Percentiles rank a stretch among this genome's conserved stretches.
These are phyloP conservation scores for Phytophthora palmivora DNA, from an alignment of 352 stramenopile genomes.

Conservation along the genomic window DNA sequence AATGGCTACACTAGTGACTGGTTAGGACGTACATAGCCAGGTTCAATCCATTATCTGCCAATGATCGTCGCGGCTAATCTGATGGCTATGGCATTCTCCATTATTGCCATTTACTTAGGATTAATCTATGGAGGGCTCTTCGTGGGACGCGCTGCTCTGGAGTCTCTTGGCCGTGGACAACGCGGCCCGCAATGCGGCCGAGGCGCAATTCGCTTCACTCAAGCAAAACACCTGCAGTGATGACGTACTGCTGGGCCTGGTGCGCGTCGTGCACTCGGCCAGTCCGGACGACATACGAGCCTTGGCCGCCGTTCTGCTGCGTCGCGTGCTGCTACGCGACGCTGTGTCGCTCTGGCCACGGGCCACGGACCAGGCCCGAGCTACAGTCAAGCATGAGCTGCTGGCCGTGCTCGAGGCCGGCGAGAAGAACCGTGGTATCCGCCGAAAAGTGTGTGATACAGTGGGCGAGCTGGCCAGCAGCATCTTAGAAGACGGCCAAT, in stretches of 20 bases:
- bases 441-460: slow-evolving; percentile 85
- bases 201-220: slow-evolving; percentile 66
- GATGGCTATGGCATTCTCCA: slow-evolving; percentile 3
- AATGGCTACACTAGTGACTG: too few species aligned
- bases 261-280: slow-evolving; percentile 64
- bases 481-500: slow-evolving; percentile 84
- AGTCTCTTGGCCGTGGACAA: slow-evolving; percentile 81
- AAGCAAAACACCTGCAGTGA: slow-evolving; percentile 62
- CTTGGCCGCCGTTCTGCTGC: slow-evolving; percentile 77
- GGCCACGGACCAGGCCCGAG: slow-evolving; percentile 52
- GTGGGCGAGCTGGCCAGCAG: slow-evolving; percentile 82
- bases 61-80: not conserved
- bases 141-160: slow-evolving; percentile 75
- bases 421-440: slow-evolving; percentile 79
- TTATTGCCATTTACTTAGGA: slow-evolving; percentile 9
- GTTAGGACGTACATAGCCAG: too few species aligned
- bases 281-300: slow-evolving; percentile 73
- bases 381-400: slow-evolving; percentile 65
- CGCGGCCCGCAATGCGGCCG: slow-evolving; percentile 66
- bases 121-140: slow-evolving; percentile 21
- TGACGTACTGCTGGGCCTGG: slow-evolving; percentile 60
- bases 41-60: too few species aligned
- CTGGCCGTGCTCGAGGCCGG: slow-evolving; percentile 61
- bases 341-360: slow-evolving; percentile 80
- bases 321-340: slow-evolving; percentile 79